Base-by-base conservation (phyloP, 2,329 filamentous ascomycete species). In the Cadophora gregata region DNA sequence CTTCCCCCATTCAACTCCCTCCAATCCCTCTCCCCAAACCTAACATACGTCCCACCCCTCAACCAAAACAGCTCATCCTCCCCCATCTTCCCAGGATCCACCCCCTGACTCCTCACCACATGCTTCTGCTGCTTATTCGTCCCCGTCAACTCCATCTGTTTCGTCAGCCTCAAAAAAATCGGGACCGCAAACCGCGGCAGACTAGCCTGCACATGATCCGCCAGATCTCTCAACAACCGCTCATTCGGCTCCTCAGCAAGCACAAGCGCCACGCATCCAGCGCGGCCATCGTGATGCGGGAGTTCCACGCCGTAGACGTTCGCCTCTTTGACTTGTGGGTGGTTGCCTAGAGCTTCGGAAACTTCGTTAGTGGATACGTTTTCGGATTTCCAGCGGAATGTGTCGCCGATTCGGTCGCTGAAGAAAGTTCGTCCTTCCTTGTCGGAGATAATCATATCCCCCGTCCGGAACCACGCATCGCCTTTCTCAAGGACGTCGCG, bases 81-180 rank as follows among this genome's bases (percentile, higher is more conserved):
- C 0, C 70, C 70, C 1, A 84, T 80, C 73, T 86, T 86, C 4
- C 75, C 78, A 0, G 90, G 91, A 73, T 92, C 86, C 0, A 95
- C 91, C 0, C 93, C 93, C 69, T 94, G 85, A 1, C 83, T 82
- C n/a, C 92, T 83, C 70, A 97, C 77, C 0, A 81, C 79, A 69
- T 90, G 87, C 79, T 97, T 97, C 79, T 94, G 90, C 80, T 96
- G 92, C 83, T 97, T 97, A 75, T 93, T 91, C 58, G 93, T 97
- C 0, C 93, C 93, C 4, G 93, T 97, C 0, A 87, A 84, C 74
- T 90, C 87, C 71, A 87, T 84, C 3, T 80, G 78, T 29, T 80
- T 82, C 8, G 89, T 84, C 6, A 93, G 79, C 14, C 93, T 84
- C 58, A 97, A 77, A 79, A 97, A 97, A 0, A 96, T 73, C 0